Conservation (phyloP, 768 basidiomycete species). For the Trametes maxima region DNA sequence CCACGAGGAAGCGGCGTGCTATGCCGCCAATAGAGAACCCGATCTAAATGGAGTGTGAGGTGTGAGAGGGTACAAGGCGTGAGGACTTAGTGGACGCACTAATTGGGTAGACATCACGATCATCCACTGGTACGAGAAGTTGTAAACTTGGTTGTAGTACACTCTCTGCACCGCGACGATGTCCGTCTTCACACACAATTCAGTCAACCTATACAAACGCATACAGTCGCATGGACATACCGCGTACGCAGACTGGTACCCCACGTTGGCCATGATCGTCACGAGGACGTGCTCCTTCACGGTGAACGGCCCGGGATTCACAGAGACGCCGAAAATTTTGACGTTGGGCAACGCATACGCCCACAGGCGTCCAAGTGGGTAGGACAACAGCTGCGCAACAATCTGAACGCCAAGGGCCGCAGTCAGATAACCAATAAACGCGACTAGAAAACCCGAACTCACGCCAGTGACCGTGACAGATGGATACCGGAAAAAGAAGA, state of each 20-base stretch:
- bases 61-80: not conserved
- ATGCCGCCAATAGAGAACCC: conserved; percentile 48
- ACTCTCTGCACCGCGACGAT: conserved; percentile 48
- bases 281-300: conserved; percentile 73
- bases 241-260: conserved; percentile 36
- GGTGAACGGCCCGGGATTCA: conserved; percentile 73
- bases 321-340: conserved; percentile 50
- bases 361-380: conserved; percentile 65
- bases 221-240: conserved; percentile 9
- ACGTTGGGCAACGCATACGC: conserved; percentile 54
- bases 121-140: conserved; percentile 43
- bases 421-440: not conserved
- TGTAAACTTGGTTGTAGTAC: conserved; percentile 43
- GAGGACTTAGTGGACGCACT: conserved; percentile 2
- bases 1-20: conserved; percentile 48
- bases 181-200: conserved; percentile 37
- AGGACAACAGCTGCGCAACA: conserved; percentile 69
- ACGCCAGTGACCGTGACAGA: conserved; percentile 36
- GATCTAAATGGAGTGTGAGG: conserved; percentile 27
- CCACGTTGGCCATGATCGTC: conserved; percentile 45
- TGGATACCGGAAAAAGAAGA: conserved; percentile 75
- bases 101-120: conserved; percentile 44
- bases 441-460: conserved; percentile 4
- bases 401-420: conserved; percentile 33
- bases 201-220: no score